Percentiles rank a stretch among this genome's conserved stretches.
Conservation (phyloP, 352 stramenopile species). For the Pythium volutum region DNA sequence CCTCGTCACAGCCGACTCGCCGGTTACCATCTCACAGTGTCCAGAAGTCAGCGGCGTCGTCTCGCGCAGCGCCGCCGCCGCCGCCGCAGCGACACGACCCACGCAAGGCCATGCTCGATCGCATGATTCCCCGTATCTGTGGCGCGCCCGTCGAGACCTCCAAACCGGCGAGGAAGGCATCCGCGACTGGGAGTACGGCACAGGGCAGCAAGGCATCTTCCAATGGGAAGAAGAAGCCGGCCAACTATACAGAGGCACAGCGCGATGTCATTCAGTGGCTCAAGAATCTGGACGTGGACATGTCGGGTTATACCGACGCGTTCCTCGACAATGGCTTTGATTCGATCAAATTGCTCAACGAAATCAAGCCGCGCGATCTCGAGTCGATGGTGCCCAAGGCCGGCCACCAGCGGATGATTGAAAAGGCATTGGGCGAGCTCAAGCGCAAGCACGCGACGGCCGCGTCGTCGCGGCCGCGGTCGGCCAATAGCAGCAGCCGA, state of each 20-base stretch:
- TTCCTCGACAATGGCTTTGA: conserved; percentile 90
- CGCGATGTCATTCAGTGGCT: conserved; percentile 83
- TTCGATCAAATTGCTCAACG: conserved; percentile 80
- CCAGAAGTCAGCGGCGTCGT: conserved; percentile 22
- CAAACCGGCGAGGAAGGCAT: conserved; percentile 12
- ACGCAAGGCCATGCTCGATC: conserved; percentile 71
- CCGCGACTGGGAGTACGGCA: background rate
- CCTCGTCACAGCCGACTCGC: conserved; percentile 13
- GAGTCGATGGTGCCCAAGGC: conserved; percentile 76
- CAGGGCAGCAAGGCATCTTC: conserved; percentile 7
- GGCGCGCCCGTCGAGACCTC: conserved; percentile 32
- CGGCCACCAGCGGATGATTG: conserved; percentile 80
- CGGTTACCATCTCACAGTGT: conserved; percentile 21
- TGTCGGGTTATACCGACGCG: conserved; percentile 77
- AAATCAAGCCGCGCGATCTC: conserved; percentile 69
- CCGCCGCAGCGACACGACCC: conserved; percentile 21
- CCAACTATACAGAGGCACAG: conserved; percentile 58
- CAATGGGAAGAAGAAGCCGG: conserved; percentile 34
- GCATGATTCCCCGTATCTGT: conserved; percentile 79
- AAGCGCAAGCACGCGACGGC: conserved; percentile 65
- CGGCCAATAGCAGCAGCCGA: conserved; percentile 17
- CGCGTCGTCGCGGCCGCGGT: conserved; percentile 34
- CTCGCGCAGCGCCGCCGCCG: background rate
- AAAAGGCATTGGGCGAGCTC: conserved; percentile 72
- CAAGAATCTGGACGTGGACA: conserved; percentile 65